phyloP scores from a whole-genome alignment of 805 yeast species.

The Cyberlindnera maclurae region DNA sequence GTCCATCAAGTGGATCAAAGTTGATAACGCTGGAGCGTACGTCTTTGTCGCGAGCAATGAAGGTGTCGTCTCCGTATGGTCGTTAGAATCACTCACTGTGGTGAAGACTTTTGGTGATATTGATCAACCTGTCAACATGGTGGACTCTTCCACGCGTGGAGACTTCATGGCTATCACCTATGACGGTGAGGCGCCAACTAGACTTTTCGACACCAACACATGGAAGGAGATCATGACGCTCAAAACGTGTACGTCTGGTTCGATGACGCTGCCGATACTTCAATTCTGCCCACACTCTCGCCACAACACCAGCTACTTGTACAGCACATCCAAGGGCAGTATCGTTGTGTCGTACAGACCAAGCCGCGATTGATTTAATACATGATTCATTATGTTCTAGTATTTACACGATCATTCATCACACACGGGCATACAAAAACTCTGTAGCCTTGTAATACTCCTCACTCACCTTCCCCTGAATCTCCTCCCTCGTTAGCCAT shows the following conservation, averaged over 20 bases:
- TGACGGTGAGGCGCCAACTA: conserved; percentile 34
- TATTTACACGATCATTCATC: conserved; percentile 7
- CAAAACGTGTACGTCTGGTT: conserved; percentile 15
- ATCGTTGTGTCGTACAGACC: conserved; percentile 2
- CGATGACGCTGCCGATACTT: conserved; percentile 21
- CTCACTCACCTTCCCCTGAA: conserved; percentile 41
- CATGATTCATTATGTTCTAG: neutral
- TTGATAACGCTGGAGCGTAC: conserved; percentile 35
- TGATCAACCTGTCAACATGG: conserved; percentile 35
- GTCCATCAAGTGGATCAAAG: conserved; percentile 35
- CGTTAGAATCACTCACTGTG: conserved; percentile 32
- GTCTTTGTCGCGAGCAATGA: conserved; percentile 51
- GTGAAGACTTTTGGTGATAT: conserved; percentile 29
- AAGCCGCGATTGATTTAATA: neutral
- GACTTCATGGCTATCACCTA: conserved; percentile 36
- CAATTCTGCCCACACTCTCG: conserved; percentile 30
- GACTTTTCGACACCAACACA: conserved; percentile 30
- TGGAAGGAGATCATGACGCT: conserved; percentile 18
- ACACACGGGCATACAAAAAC: conserved; percentile 29
- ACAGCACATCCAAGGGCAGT: conserved; percentile 22
- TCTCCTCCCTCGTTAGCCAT: conserved; percentile 85
- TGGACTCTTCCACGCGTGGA: conserved; percentile 41
- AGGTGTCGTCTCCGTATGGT: conserved; percentile 49
- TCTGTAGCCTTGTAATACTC: conserved; percentile 51
- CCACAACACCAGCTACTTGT: conserved; percentile 14